Evolutionary conservation across 2,329 filamentous ascomycete genomes (phyloP).

Genomic region (Metarhizium robertsii): DNA sequence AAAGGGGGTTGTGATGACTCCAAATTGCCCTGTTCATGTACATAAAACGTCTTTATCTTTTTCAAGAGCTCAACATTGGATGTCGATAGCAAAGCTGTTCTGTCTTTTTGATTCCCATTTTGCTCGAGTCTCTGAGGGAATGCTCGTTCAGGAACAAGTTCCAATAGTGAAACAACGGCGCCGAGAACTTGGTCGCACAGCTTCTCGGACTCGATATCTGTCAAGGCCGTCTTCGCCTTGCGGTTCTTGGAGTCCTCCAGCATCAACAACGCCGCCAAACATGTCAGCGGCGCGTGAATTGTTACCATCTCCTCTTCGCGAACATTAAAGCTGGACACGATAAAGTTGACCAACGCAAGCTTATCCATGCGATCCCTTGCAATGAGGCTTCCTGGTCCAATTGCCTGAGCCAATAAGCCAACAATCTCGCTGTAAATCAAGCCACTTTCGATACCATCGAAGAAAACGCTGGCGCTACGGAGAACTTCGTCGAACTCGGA

Average conservation of each 20-base stretch:
- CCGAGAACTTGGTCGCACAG: constrained; percentile 27
- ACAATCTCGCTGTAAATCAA: constrained; percentile 83
- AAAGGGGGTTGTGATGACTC: constrained; percentile 55
- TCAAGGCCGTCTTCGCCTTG: constrained; percentile 20
- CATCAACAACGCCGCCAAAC: constrained; percentile 51
- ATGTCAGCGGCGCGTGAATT: constrained; percentile 68
- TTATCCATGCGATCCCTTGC: constrained; percentile 47
- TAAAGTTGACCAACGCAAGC: constrained; percentile 69
- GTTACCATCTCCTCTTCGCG: constrained; percentile 93
- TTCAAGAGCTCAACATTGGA: constrained; percentile 45
- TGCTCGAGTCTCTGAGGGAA: constrained; percentile 31
- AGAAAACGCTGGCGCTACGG: constrained; percentile 89
- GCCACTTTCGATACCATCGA: constrained; percentile 91
- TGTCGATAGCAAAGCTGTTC: constrained; percentile 7
- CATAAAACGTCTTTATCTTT: constrained; percentile 57
- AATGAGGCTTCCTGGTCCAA: constrained; percentile 35
- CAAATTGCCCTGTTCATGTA: constrained; percentile 59
- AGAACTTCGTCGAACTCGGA: constrained; percentile 76
- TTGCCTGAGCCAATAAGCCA: constrained; percentile 53
- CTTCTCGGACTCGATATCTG: constrained; percentile 19
- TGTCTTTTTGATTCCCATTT: constrained; percentile 7
- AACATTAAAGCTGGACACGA: constrained; percentile 82
- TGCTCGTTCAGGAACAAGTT: constrained; percentile 54
- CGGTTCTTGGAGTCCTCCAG: constrained; percentile 42
- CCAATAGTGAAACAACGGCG: constrained; percentile 49